Percentiles rank a stretch among this genome's conserved stretches.
phyloP scores from a whole-genome alignment of 306 rosid genomes.

The Vigna reflexopilosa region DNA sequence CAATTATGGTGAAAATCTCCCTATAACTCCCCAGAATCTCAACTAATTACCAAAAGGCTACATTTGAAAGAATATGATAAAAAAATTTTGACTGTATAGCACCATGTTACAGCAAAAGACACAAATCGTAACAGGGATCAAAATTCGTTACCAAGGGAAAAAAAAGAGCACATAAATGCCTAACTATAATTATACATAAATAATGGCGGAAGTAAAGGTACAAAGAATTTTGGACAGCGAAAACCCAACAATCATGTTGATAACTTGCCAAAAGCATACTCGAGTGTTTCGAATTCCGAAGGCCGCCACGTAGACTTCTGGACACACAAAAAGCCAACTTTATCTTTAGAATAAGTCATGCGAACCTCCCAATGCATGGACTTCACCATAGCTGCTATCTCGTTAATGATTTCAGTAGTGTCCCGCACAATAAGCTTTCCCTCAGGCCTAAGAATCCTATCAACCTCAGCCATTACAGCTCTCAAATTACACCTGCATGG shows the following conservation, averaged over 20 bases:
- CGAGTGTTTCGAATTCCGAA: constrained; percentile 62
- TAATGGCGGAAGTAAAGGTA: constrained; percentile 47
- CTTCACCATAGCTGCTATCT: constrained; percentile 69
- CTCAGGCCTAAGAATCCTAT: constrained; percentile 90
- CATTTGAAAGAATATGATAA: constrained; percentile 51
- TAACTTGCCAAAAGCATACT: constrained; percentile 60
- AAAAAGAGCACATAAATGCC: constrained; percentile 42
- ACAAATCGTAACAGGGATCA: constrained; percentile 43
- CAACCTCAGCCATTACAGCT: constrained; percentile 83
- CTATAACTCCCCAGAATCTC: constrained; percentile 27
- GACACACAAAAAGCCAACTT: constrained; percentile 77
- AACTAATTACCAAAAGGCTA: constrained; percentile 46
- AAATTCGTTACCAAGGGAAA: constrained; percentile 43
- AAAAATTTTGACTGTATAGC: constrained; percentile 40
- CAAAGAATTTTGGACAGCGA: constrained; percentile 52
- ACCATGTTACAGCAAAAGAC: constrained; percentile 47
- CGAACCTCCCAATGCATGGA: constrained; percentile 95
- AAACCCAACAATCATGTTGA: constrained; percentile 45
- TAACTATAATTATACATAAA: constrained; percentile 61
- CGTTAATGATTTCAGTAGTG: constrained; percentile 59
- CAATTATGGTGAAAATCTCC: constrained; percentile 21
- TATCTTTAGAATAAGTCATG: constrained; percentile 75
- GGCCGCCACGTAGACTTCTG: constrained; percentile 97
- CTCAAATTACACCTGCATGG: constrained; percentile 74
- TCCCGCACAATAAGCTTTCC: constrained; percentile 92